Percentiles rank a stretch among this genome's conserved stretches.
Evolutionary conservation across 2,329 filamentous ascomycete species (phyloP).

Genomic region (Paracoccidioides lutzii): DNA sequence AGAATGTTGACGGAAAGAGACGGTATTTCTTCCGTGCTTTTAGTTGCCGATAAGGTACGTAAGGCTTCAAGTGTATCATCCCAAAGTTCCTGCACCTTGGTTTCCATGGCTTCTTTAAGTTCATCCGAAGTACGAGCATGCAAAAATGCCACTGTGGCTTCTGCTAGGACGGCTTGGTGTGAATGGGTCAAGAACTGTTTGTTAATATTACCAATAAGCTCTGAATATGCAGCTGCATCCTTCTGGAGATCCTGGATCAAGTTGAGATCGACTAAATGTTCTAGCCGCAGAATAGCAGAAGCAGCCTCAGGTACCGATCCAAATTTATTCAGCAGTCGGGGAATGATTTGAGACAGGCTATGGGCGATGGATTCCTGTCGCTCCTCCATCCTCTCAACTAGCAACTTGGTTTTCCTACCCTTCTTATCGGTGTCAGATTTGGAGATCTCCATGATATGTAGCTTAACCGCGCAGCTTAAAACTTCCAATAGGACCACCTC

Average conservation of each 20-base stretch:
- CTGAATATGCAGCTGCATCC: constrained; percentile 65
- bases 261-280: constrained; percentile 74
- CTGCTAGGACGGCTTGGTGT: constrained; percentile 69
- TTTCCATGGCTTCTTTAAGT: constrained; percentile 70
- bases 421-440: constrained; percentile 48
- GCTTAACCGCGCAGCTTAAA: constrained; percentile 67
- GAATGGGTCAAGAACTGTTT: constrained; percentile 91
- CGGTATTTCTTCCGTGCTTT: constrained; percentile 40
- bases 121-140: constrained; percentile 80
- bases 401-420: constrained; percentile 43
- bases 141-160: constrained; percentile 69
- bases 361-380: constrained; percentile 61
- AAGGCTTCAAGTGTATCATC: constrained; percentile 67
- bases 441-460: constrained; percentile 52
- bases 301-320: constrained; percentile 80
- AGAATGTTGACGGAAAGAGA: constrained; percentile 52
- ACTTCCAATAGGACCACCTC: constrained; percentile 80
- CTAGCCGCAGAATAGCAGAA: constrained; percentile 69
- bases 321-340: constrained; percentile 80
- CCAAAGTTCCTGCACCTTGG: constrained; percentile 71
- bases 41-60: constrained; percentile 55
- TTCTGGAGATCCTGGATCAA: constrained; percentile 82
- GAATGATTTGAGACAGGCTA: constrained; percentile 65
- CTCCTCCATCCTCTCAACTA: constrained; percentile 51
- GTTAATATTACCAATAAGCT: constrained; percentile 78